Conservation (phyloP, 257 asterid genomes). For the Coffea eugenioides region DNA sequence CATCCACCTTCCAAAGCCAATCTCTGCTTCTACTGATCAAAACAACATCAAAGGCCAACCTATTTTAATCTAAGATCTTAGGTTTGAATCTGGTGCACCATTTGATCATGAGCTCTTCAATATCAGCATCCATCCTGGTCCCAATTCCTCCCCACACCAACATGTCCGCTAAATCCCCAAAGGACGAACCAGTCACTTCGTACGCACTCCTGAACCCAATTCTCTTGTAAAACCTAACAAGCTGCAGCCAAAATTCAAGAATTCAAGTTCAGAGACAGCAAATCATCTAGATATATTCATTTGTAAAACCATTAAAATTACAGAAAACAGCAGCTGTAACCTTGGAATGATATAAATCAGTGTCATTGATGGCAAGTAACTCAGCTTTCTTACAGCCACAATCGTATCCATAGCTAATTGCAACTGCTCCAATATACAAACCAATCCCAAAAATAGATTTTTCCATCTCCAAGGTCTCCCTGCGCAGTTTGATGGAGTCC, state of each 20-base stretch:
- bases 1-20: background rate
- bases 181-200: conserved; percentile 70
- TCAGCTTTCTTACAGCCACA: conserved; percentile 72
- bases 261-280: background rate
- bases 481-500: conserved; percentile 65
- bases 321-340: conserved; percentile 25
- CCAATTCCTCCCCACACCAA: conserved; percentile 98
- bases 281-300: background rate
- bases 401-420: conserved; percentile 73
- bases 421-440: conserved; percentile 86
- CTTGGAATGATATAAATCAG: conserved; percentile 80
- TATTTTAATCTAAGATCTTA: background rate
- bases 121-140: conserved; percentile 80
- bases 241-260: conserved; percentile 45
- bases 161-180: conserved; percentile 72
- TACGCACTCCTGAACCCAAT: conserved; percentile 67
- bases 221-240: conserved; percentile 77
- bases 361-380: conserved; percentile 85
- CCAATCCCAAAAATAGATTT: conserved; percentile 91
- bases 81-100: conserved; percentile 82
- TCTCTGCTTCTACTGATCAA: background rate
- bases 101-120: conserved; percentile 63
- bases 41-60: background rate
- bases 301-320: background rate
- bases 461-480: conserved; percentile 73